Evolutionary conservation across 768 basidiomycete genomes (phyloP), one percentile per base, ranked within the genome.

Genomic region (Lentinula guzmanii): DNA sequence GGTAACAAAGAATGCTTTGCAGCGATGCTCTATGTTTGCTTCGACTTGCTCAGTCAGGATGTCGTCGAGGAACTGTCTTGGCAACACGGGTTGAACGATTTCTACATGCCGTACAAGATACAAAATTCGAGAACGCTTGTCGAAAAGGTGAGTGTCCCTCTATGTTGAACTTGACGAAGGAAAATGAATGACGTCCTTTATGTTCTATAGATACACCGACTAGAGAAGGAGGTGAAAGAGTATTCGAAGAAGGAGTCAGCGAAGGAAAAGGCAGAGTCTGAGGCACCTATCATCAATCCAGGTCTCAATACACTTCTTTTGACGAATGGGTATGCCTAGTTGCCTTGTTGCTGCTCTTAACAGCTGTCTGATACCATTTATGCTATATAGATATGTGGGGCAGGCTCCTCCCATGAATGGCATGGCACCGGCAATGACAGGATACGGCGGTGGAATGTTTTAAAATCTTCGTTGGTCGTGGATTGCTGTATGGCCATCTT

Each of bases 1-100:
- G 97, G 97, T 37, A 96, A 96, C 82, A 95, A 95, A 76, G 97
- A 99, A 71, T 96, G 94, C 74, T 99, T 96, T 73, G 90, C 93
- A 0, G 93, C 90, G 1, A 78, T 90, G 64, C 84, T 98, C 24
- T 98, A 87, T 67, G 83, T 90, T 57, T 97, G 95, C 78, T 99
- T 95, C 77, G 96, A 99, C 75, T 81, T 98, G n/a, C 77, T 98
- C 58, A 89, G 93, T 50, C 84, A 94, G 2, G 96, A 98, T 69
- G 75, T 95, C 60, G 93, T 97, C 31, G 91, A 95, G 74, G 96
- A 97, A 72, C 77, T 97, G 39, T 94, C 94, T 64, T 98, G 97
- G 97, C 90, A 93, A 70, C 88, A 97, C 67, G 96, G 89, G 21
- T 81, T 99, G 51, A 93, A 93, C 69, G 97, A 99, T 75, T 98